These are phyloP conservation scores for Carnegiea gigantea DNA, from an alignment of 179 eudicot species.

Conservation along the genomic window DNA sequence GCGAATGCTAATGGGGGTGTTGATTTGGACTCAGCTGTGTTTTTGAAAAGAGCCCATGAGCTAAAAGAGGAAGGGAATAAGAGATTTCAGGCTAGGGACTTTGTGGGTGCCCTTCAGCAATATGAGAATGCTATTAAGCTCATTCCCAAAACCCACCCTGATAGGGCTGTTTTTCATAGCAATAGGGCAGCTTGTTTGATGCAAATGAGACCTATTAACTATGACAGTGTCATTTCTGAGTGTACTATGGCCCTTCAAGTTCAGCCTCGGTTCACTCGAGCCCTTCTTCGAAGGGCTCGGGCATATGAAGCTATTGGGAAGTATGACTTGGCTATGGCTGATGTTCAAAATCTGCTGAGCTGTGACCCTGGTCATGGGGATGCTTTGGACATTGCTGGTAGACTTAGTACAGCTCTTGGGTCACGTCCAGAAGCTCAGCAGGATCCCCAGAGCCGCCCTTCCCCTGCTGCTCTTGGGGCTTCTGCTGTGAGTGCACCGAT, in stretches of 20 bases:
- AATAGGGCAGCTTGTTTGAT: constrained; percentile 93
- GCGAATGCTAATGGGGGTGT: constrained; percentile 44
- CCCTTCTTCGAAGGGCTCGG: constrained; percentile 79
- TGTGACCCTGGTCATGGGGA: constrained; percentile 74
- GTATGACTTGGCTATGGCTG: constrained; percentile 74
- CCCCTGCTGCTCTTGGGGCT: constrained; percentile 95
- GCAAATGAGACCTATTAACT: constrained; percentile 93
- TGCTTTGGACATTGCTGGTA: constrained; percentile 68
- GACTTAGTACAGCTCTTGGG: constrained; percentile 58
- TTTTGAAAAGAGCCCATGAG: constrained; percentile 84
- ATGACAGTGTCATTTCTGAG: constrained; percentile 72
- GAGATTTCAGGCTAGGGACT: constrained; percentile 74
- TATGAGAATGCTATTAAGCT: constrained; percentile 88
- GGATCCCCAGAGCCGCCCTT: constrained; percentile 88
- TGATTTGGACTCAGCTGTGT: constrained; percentile 59
- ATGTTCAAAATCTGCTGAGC: constrained; percentile 58
- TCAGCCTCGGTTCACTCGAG: constrained; percentile 69
- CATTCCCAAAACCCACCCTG: constrained; percentile 71
- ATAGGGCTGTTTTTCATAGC: constrained; percentile 93
- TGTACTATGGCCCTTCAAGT: constrained; percentile 83
- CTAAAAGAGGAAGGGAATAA: constrained; percentile 87
- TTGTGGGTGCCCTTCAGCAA: constrained; percentile 71
- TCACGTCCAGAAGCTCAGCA: constrained; percentile 69
- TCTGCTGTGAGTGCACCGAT: constrained; percentile 86
- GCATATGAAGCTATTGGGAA: constrained; percentile 83